Evolutionary conservation across 257 asterid genomes (phyloP), one percentile per base, ranked within the genome.

Genomic region (Solanum lycopersicoides): DNA sequence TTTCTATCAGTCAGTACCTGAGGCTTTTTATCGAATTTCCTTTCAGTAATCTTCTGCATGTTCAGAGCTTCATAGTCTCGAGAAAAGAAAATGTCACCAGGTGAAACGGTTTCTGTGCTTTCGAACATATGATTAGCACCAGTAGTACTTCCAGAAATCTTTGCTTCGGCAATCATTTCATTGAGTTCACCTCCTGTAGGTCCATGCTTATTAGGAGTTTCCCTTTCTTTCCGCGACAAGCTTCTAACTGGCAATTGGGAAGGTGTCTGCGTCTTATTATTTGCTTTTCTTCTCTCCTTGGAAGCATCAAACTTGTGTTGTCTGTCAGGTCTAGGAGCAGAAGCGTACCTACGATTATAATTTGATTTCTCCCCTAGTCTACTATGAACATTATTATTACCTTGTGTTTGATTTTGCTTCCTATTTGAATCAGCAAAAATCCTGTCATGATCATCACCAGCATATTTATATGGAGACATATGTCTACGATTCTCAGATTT

Each of bases 21-120:
- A 13, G 94, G 91, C 77, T 87, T 94, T 11, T 92, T 91, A 37
- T 84, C 89, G 25, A 74, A 21, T 42, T 71, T 76, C 34, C 50
- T 85, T 44, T 71, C 91, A n/a, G 82, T 86, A 37, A 59, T 89
- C 10, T 88, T 87, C 44, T 88, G 89, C 69, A 37, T 89, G 4
- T 88, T n/a, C 18, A 80, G 60, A 23, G 90, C 90, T 87, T 56
- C 86, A 84, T 88, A 87, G 11, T 93, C 95, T 56, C 74, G 89
- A 39, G 93, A 90, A 66, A 95, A 94, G 96, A 94, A 95, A 79
- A 95, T 91, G 73, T 92, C 95, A 77, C 96, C 97, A 3, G 95
- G 97, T 20, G 94, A 89, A 56, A 92, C 88, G 34, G 98, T 91
- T 20, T 93, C 98, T n/a, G 93, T 91, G 92, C 96, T 95, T 53